A percentile compares a stretch with the other conserved stretches of the same genome.
Conservation (phyloP, 257 asterid genomes). For the Cinchona pubescens region DNA sequence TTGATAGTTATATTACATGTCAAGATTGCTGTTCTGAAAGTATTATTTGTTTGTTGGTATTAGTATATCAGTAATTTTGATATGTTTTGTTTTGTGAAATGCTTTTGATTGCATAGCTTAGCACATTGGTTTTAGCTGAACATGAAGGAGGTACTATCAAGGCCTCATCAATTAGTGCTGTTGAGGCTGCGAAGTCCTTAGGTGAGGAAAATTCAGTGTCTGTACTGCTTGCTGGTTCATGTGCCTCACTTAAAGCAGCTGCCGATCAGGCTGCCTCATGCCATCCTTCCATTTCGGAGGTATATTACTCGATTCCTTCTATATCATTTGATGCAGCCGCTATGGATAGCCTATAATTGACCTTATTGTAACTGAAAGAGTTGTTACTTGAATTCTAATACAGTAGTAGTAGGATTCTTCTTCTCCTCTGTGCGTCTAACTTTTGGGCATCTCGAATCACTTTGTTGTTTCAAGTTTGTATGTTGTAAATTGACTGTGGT, state of each 20-base stretch:
- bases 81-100: slow-evolving; percentile 5
- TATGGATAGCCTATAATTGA: not conserved
- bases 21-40: not conserved
- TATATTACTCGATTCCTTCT: slow-evolving; percentile 11
- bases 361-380: not conserved
- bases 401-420: not conserved
- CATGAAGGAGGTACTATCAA: slow-evolving; percentile 72
- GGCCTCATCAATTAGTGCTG: slow-evolving; percentile 69
- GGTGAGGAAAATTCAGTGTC: slow-evolving; percentile 61
- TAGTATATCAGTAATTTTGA: not conserved
- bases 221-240: slow-evolving; percentile 83
- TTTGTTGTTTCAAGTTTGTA: no score
- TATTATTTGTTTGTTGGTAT: not conserved
- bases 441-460: not conserved
- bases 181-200: slow-evolving; percentile 77
- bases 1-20: not conserved
- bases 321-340: not conserved
- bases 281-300: slow-evolving; percentile 79
- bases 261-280: slow-evolving; percentile 72
- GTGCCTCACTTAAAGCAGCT: slow-evolving; percentile 72
- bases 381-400: no score
- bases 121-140: slow-evolving; percentile 81
- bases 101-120: slow-evolving; percentile 41
- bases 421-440: not conserved
- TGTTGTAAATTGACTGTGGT: not conserved